Base-by-base conservation (phyloP, 1,284 basidiomycete genomes). In the Polyporus tsugae region DNA sequence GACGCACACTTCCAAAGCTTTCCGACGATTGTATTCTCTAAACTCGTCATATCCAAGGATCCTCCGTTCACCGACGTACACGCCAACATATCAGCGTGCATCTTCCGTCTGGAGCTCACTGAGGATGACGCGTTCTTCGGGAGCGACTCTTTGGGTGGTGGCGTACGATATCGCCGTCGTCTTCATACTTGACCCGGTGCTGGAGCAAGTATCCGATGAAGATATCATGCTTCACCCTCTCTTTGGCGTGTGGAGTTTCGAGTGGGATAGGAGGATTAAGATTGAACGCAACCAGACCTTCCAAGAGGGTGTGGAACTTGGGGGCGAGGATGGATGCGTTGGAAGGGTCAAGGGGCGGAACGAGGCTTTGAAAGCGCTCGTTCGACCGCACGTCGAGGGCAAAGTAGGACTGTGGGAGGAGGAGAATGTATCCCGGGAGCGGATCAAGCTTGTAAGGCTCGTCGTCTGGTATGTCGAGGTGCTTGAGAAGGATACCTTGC, bases 391-490 rank as follows among this genome's bases (percentile, higher is more conserved):
- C 46, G 22, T 61, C 66, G 0, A 68, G 44, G 7, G 25, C 63
- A 49, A 61, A 64, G 52, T 68, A 61, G 3, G 66, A 64, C 22
- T 60, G 38, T 2, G 66, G 60, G 9, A 52, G 67, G 13, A 68
- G 35, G 33, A 57, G 35, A 3, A 57, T 57, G 58, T 39, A 62
- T 13, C 52, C 60, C 33, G 67, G 67, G n/a, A 62, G 33, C 1
- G 53, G 63, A 4, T 38, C 57, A 13, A 68, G 67, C 25, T 41
- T 57, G 52, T 68, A 65, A 4, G 62, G 66, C 2, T 68, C 57
- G 9, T 60, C 22, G 13, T 68, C 66, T 5, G 62, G 66, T 35
- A 64, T 64, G 60, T 68, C 63, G 49, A 44, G 60, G 36, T 65
- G 67, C 33, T 55, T 39, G 36, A 68, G 13, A 13, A 41, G 60